Conservation (phyloP, 2,329 filamentous ascomycete genomes). For the Alternaria alternata region DNA sequence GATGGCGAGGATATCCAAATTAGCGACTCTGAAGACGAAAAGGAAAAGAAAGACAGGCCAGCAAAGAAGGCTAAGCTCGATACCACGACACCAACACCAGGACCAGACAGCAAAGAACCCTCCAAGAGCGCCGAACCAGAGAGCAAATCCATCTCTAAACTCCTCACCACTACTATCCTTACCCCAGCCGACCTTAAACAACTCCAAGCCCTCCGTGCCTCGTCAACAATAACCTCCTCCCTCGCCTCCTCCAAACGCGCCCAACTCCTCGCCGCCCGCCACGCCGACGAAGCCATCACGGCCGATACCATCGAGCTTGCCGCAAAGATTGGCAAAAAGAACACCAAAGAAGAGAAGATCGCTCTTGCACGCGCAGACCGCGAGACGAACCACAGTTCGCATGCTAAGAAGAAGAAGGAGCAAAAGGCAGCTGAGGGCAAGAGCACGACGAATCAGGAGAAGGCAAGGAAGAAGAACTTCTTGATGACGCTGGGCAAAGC, state of each 20-base stretch:
- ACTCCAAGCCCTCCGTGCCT: slow-evolving; percentile 83
- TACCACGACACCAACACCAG: slow-evolving; percentile 47
- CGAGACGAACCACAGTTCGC: slow-evolving; percentile 83
- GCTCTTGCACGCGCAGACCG: slow-evolving; percentile 84
- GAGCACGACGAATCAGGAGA: slow-evolving; percentile 97
- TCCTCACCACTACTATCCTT: slow-evolving; percentile 92
- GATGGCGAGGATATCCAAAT: slow-evolving; percentile 80
- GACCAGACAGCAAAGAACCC: slow-evolving; percentile 53
- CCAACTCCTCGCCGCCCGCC: slow-evolving; percentile 60
- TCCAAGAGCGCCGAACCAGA: slow-evolving; percentile 49
- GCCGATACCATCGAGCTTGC: slow-evolving; percentile 92
- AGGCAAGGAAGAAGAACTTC: slow-evolving; percentile 97
- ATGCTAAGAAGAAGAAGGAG: slow-evolving; percentile 81
- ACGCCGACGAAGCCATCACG: slow-evolving; percentile 87
- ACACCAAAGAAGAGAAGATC: slow-evolving; percentile 87
- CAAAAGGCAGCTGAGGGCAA: slow-evolving; percentile 91
- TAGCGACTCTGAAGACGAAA: slow-evolving; percentile 75
- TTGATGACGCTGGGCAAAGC: slow-evolving; percentile 98
- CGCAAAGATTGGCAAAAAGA: slow-evolving; percentile 77
- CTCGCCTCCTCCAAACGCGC: slow-evolving; percentile 57
- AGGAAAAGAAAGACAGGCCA: slow-evolving; percentile 61
- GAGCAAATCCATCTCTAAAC: slow-evolving; percentile 60
- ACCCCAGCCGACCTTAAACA: slow-evolving; percentile 97
- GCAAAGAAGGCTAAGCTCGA: slow-evolving; percentile 70
- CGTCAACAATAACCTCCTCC: slow-evolving; percentile 73